phyloP scores from a whole-genome alignment of 1,139 yeast genomes.

The Debaryomyces udenii region DNA sequence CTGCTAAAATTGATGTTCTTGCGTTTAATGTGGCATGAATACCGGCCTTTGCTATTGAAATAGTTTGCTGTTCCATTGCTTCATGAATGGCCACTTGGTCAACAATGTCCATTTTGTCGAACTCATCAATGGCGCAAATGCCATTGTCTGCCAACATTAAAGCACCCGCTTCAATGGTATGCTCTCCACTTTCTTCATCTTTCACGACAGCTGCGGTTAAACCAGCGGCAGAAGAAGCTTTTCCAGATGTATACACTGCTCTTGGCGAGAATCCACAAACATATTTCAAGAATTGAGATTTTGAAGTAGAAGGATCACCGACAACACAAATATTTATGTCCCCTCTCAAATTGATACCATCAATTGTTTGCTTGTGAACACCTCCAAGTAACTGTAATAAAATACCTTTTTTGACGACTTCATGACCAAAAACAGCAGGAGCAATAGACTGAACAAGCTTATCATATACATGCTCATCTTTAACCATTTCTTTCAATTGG shows the following conservation, averaged over 20 bases:
- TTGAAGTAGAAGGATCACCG: constrained; percentile 98
- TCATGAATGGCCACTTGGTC: constrained; percentile 99
- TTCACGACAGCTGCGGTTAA: constrained; percentile 96
- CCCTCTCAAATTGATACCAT: constrained; percentile 95
- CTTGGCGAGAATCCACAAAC: constrained; percentile 92
- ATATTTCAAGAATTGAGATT: constrained; percentile 93
- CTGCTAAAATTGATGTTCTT: constrained; percentile 92
- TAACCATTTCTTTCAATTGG: constrained; percentile 89
- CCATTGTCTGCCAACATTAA: constrained; percentile 98
- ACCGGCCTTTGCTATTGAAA: constrained; percentile 97
- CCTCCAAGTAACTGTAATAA: constrained; percentile 90
- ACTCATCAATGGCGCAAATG: constrained; percentile 97
- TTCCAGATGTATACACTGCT: constrained; percentile 96
- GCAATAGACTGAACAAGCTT: constrained; percentile 89
- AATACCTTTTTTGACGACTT: constrained; percentile 89
- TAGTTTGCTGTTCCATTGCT: constrained; percentile 99
- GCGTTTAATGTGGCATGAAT: constrained; percentile 97
- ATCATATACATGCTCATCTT: constrained; percentile 82
- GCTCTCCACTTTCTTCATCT: constrained; percentile 97
- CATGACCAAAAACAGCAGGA: constrained; percentile 97
- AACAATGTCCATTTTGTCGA: constrained; percentile 93
- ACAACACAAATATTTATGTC: constrained; percentile 96
- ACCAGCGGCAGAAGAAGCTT: constrained; percentile 99
- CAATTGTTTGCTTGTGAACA: constrained; percentile 91
- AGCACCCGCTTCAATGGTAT: constrained; percentile 98